Base-by-base conservation (phyloP, 2,329 filamentous ascomycete genomes). In the Periconia sp. region DNA sequence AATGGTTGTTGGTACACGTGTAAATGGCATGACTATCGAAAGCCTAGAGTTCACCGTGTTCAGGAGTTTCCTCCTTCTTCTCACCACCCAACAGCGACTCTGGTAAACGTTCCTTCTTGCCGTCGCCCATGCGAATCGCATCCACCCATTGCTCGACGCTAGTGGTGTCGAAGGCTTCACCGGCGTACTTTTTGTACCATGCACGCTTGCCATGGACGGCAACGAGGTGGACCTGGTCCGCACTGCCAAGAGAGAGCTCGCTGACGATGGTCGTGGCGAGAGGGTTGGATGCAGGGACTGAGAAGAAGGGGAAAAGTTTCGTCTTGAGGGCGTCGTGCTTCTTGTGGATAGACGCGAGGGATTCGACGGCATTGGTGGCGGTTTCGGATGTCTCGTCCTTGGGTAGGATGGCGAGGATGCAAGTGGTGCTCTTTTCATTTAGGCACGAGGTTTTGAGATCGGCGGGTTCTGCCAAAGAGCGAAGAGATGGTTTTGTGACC, bases 101-200 rank as follows among this genome's bases (percentile, higher is more conserved):
- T 41, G 80, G 81, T 15, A 92, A 69, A 63, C 85, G 90, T 65
- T 86, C 82, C 81, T 93, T 97, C 54, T 82, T 77, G 2, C 91
- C 89, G 69, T 97, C 93, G 49, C 92, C 91, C 80, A 99, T 82
- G 37, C 91, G 87, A 57, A 97, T 91, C n/a, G 85, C 82, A 67
- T 99, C 94, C 54, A 99, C 85, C 91, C 93, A 99, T 57, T 79
- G 78, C 76, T 96, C 91, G 30, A 99, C 78, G 23, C 81, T 83
- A 50, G 82, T 79, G 20, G 80, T 69, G 50, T 82, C 84, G 43
- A 85, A 86, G 15, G 75, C 71, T 9, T 75, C 72, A 7, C 82
- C 85, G 45, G 84, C 77, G 71, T 90, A 94, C 53, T 82, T 84
- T 65, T 89, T 88, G 84, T 87, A 95, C 94, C 94, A 99, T 41